Conservation (phyloP, 495 filamentous ascomycete genomes). For the Chaetomium fimeti region DNA sequence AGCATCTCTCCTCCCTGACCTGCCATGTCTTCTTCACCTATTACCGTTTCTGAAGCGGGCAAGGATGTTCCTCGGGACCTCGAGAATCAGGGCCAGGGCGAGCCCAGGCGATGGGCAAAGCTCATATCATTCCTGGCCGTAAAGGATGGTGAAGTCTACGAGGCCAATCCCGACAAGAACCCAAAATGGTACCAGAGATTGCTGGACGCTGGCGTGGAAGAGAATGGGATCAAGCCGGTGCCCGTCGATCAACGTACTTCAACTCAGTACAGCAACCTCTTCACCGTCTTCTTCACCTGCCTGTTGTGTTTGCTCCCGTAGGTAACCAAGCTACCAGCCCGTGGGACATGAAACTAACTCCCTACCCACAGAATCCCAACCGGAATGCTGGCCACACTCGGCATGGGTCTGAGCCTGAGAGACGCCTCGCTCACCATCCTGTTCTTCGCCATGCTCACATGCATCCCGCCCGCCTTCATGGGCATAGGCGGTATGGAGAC, state of each 20-base stretch:
- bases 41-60: not conserved
- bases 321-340: conserved; percentile 19
- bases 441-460: conserved; percentile 54
- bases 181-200: conserved; percentile 42
- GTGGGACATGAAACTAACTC: not conserved
- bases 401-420: conserved; percentile 52
- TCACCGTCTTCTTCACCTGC: conserved; percentile 49
- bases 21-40: conserved; percentile 4
- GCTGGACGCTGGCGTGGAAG: conserved; percentile 50
- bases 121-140: conserved; percentile 26
- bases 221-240: conserved; percentile 55
- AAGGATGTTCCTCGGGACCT: not conserved
- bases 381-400: conserved; percentile 52
- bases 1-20: not conserved
- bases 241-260: conserved; percentile 52
- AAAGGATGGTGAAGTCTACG: conserved; percentile 38
- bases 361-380: conserved; percentile 46
- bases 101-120: not conserved
- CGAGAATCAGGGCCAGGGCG: not conserved
- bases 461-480: conserved; percentile 54
- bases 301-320: conserved; percentile 47
- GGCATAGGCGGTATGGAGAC: conserved; percentile 52
- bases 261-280: conserved; percentile 51
- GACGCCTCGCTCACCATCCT: conserved; percentile 57
- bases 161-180: conserved; percentile 33